Base-by-base conservation (phyloP, 2,329 filamentous ascomycete species). In the Paraconiothyrium brasiliense region DNA sequence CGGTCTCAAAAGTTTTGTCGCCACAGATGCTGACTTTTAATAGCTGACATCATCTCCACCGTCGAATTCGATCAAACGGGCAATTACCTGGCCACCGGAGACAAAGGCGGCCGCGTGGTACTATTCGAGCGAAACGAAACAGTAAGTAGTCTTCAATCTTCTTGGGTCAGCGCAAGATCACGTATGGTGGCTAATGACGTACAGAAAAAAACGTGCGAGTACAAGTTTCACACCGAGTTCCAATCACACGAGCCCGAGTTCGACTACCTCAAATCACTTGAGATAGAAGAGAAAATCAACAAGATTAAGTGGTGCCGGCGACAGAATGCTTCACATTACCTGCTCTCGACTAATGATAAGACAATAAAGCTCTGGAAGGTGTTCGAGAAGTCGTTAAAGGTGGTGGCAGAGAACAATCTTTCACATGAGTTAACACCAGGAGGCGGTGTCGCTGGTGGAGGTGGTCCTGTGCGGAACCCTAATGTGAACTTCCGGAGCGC, bases 201-300 rank as follows among this genome's bases (percentile, higher is more conserved):
- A 64, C 76, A 97, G 94, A 98, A 99, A 89, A 99, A 98, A 89
- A 98, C 95, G 54, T 99, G 95, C 88, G 95, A 99, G 82, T 99
- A 99, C 87, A 99, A 98, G 81, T 99, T 99, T 81, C 95, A 99
- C 81, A 99, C 95, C 80, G 95, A 99, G 79, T 99, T 99, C 75
- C 95, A 99, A 84, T 99, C 95, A 73, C 95, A 99, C 84, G 95
- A 99, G 79, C 95, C 95, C 66, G 95, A 99, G 82, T 99, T 99
- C 81, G 95, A 99, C 81, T 99, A 99, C 80, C 88, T 99, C 69
- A 99, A 99, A 83, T 99, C 95, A 37, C 87, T 99, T 72, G 95
- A 99, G 82, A 99, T 99, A 77, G 95, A 99, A 86, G 95, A 99
- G 83, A 99, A 99, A 85, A 99, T 99, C 87, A 99, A 99, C 87